A percentile compares a stretch with the other conserved stretches of the same genome.
These are phyloP conservation scores for Chernovozyma sophiae-reginae DNA, from an alignment of 1,139 yeast species.

Conservation along the genomic window DNA sequence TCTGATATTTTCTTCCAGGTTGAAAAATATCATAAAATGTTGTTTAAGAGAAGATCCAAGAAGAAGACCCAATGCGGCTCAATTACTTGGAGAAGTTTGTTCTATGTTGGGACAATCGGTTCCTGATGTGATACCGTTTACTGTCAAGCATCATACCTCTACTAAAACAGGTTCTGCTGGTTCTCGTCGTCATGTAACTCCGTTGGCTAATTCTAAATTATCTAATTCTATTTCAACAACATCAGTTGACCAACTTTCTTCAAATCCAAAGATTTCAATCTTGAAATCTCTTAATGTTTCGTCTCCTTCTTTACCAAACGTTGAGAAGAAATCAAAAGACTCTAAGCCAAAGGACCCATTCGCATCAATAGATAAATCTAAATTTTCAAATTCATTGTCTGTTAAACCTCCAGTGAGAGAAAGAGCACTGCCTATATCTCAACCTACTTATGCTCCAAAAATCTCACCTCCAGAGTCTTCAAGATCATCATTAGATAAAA, in stretches of 20 bases:
- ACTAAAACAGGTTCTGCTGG: not conserved
- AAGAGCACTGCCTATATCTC: constrained; percentile 14
- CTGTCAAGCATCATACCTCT: constrained; percentile 17
- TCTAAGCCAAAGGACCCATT: constrained; percentile 36
- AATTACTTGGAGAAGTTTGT: constrained; percentile 67
- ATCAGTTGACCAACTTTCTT: not conserved
- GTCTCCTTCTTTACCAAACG: no score
- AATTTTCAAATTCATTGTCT: constrained; percentile 12
- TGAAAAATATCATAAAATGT: constrained; percentile 57
- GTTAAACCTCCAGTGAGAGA: constrained; percentile 1
- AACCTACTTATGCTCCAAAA: constrained; percentile 15
- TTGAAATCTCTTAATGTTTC: no score
- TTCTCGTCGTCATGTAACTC: no score
- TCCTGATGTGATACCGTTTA: constrained; percentile 48
- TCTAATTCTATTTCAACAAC: no score
- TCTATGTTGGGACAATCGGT: constrained; percentile 51
- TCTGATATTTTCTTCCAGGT: constrained; percentile 34
- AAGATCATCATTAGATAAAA: not conserved
- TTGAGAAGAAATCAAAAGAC: no score
- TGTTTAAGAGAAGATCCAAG: constrained; percentile 67
- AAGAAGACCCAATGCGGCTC: constrained; percentile 68
- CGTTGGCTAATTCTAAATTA: no score
- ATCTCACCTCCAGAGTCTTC: constrained; percentile 1
- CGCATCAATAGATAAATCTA: constrained; percentile 36
- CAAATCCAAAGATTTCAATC: no score